These are phyloP conservation scores for Lipomyces lipofer DNA, from an alignment of 805 yeast genomes.

Conservation along the genomic window DNA sequence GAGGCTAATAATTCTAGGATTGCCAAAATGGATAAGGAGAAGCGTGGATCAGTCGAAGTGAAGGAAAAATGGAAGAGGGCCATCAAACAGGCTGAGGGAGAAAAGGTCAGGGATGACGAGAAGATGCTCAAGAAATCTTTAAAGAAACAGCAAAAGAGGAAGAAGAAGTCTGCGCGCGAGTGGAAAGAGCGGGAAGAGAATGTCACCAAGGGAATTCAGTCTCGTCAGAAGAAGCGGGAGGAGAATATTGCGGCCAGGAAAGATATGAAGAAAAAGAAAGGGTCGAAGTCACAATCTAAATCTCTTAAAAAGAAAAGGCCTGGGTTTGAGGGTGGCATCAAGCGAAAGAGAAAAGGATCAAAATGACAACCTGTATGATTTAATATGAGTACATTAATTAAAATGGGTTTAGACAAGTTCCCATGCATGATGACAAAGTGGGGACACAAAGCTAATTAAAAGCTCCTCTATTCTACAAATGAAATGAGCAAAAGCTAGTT, in stretches of 20 bases:
- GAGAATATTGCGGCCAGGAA: constrained; percentile 83
- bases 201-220: constrained; percentile 72
- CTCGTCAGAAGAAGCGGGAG: constrained; percentile 83
- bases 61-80: constrained; percentile 85
- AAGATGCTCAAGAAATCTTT: constrained; percentile 80
- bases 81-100: constrained; percentile 83
- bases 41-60: constrained; percentile 56
- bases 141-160: constrained; percentile 77
- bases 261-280: constrained; percentile 79
- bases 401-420: too few relatives aligned
- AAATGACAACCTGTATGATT: neutral
- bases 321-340: constrained; percentile 81
- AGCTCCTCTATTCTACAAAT: too few relatives aligned
- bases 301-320: constrained; percentile 54
- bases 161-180: constrained; percentile 82
- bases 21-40: constrained; percentile 61
- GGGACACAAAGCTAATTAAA: too few relatives aligned
- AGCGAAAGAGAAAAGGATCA: constrained; percentile 36
- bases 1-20: constrained; percentile 72
- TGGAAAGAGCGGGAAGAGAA: constrained; percentile 88
- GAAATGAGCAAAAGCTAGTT: too few relatives aligned
- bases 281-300: constrained; percentile 67
- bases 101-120: constrained; percentile 86
- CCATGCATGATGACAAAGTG: too few relatives aligned
- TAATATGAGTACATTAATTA: too few relatives aligned